Percentiles rank a stretch among this genome's conserved stretches.
These are phyloP conservation scores for Chamaecyparis obtusa DNA, from an alignment of 75 land plant species.

Conservation along the genomic window DNA sequence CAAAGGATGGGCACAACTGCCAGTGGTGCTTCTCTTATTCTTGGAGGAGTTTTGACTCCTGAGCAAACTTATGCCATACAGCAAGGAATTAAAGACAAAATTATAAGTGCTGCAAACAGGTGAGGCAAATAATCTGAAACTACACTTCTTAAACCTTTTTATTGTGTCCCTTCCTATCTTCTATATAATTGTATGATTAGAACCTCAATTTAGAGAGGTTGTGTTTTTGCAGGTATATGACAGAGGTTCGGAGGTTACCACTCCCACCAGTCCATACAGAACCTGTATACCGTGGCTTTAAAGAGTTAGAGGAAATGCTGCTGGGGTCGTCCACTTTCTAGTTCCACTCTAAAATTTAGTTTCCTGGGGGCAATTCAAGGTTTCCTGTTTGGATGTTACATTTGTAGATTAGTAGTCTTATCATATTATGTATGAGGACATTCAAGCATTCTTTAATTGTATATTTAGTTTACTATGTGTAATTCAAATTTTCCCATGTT, in stretches of 20 bases:
- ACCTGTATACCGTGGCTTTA: slow-evolving; percentile 78
- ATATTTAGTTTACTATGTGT: neutral
- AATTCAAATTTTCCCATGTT: neutral
- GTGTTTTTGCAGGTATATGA: slow-evolving; percentile 70
- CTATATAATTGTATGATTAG: neutral
- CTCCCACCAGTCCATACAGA: slow-evolving; percentile 71
- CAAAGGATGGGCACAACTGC: slow-evolving; percentile 65
- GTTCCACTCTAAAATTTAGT: neutral
- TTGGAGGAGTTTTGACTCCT: slow-evolving; percentile 45
- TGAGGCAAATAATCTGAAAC: slow-evolving; percentile 13
- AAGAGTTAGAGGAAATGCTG: slow-evolving; percentile 89
- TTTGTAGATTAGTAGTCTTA: neutral
- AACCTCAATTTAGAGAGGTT: neutral
- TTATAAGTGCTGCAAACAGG: slow-evolving; percentile 83
- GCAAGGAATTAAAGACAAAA: slow-evolving; percentile 85
- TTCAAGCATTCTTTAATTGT: neutral
- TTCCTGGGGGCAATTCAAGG: neutral
- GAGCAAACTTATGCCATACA: slow-evolving; percentile 45
- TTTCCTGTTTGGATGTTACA: neutral
- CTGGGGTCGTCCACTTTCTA: slow-evolving; percentile 31
- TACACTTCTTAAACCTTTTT: neutral
- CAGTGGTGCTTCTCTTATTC: slow-evolving; percentile 47
- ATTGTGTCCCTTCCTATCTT: neutral
- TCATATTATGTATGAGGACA: neutral
- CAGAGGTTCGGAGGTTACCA: slow-evolving; percentile 88